Percentiles rank a stretch among this genome's conserved stretches.
These are phyloP conservation scores for Psidium friedrichsthalianum DNA, from an alignment of 345 rosid genomes.

Conservation along the genomic window DNA sequence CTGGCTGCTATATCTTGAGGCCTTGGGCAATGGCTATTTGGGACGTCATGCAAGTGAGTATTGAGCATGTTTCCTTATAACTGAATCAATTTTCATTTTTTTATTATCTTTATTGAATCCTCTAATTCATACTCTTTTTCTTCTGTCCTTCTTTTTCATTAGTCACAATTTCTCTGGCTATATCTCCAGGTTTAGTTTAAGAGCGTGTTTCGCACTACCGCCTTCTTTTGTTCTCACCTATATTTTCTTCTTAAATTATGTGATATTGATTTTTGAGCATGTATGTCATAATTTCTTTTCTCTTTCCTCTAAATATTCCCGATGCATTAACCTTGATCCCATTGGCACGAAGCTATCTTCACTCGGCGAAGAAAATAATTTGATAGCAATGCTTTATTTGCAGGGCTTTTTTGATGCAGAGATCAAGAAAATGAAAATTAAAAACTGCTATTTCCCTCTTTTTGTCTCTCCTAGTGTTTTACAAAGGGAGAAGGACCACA, in stretches of 20 bases:
- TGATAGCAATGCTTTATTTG: slow-evolving; percentile 1
- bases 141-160: neutral
- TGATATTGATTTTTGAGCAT: neutral
- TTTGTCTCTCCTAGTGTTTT: slow-evolving; percentile 84
- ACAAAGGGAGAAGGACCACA: slow-evolving; percentile 88
- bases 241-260: neutral
- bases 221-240: neutral
- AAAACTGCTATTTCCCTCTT: slow-evolving; percentile 93
- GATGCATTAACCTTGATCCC: neutral
- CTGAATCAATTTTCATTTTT: neutral
- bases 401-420: slow-evolving; percentile 89
- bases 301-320: neutral
- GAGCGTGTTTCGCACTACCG: neutral
- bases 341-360: neutral
- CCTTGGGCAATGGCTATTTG: slow-evolving; percentile 97
- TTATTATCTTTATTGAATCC: neutral
- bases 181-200: neutral
- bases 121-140: neutral
- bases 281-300: neutral
- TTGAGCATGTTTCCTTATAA: neutral
- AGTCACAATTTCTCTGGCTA: neutral
- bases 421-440: slow-evolving; percentile 84
- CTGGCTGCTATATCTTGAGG: slow-evolving; percentile 94
- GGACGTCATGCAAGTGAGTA: slow-evolving; percentile 89
- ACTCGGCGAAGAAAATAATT: neutral